Base-by-base conservation (phyloP, 2,329 filamentous ascomycete species). In the Pyricularia sp. region DNA sequence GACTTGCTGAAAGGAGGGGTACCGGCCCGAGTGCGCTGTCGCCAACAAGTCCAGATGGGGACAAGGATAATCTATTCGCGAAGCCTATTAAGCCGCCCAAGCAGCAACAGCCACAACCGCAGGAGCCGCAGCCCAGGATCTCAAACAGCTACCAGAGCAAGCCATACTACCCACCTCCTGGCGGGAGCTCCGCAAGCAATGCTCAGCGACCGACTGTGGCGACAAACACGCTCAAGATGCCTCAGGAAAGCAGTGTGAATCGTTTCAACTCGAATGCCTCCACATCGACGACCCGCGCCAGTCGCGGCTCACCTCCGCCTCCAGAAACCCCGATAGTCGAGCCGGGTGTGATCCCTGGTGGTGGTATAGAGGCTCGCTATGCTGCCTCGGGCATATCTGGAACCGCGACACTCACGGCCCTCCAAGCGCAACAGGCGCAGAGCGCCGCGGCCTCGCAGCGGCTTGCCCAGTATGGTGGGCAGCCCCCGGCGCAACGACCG, bases 381-480 rank as follows among this genome's bases (percentile, higher is more conserved):
- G 94, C 94, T 2, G 93, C 93, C 3, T 91, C 93, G 31, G 94
- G 94, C 50, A 97, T 97, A 72, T 92, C 93, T 2, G 94, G 93
- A 2, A 90, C 92, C 0, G 90, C 90, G 2, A 96, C 93, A 1
- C 82, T 97, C 67, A 94, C 87, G 74, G 92, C 88, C 73, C 83
- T 97, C 31, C 85, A 84, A 69, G 80, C 68, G 31, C 66, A 68
- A 31, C 66, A 68, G 30, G 68, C 78, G 2, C 80, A 94, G 73
- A 96, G 91, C 76, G 89, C 92, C 20, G 93, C 93, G 2, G 92
- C 94, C 23, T 85, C 92, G 31, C 92, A 95, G 77, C 86, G 94
- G 73, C 81, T 91, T 71, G 91, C 92, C 55, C 92, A 95, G 70
- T 97, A 97, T 77, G 86, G 84, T 26, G 81, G 84, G 50, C 81